A percentile compares a stretch with the other conserved stretches of the same genome.
Evolutionary conservation across 2,329 filamentous ascomycete genomes (phyloP).

Genomic region (Cladophialophora psammophila): DNA sequence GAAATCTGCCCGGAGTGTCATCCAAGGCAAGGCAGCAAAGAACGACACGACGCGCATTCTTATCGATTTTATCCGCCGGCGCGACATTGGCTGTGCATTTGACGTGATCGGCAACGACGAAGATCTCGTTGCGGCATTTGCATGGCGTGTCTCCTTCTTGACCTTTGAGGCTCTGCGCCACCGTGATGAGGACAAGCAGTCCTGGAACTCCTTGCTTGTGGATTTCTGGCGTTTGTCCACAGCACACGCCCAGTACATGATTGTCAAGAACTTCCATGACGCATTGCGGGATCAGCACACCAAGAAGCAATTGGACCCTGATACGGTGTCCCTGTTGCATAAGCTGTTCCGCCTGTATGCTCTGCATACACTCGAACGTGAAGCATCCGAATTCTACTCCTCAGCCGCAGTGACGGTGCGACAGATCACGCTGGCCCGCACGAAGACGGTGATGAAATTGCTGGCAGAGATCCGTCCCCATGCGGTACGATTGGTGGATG

Average conservation of each 20-base stretch:
- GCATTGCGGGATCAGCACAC: slow-evolving; percentile 65
- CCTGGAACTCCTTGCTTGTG: slow-evolving; percentile 79
- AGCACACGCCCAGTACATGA: slow-evolving; percentile 77
- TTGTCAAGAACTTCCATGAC: slow-evolving; percentile 81
- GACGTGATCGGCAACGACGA: slow-evolving; percentile 74
- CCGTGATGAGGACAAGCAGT: slow-evolving; percentile 75
- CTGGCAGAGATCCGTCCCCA: slow-evolving; percentile 76
- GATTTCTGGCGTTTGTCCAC: slow-evolving; percentile 80
- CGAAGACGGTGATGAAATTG: slow-evolving; percentile 72
- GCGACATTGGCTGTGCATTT: slow-evolving; percentile 75
- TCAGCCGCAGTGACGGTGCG: slow-evolving; percentile 72
- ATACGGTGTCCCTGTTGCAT: slow-evolving; percentile 66
- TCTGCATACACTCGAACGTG: slow-evolving; percentile 71
- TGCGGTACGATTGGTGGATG: slow-evolving; percentile 73
- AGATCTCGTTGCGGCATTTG: slow-evolving; percentile 76
- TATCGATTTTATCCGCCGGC: slow-evolving; percentile 67
- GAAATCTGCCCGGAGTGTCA: slow-evolving; percentile 74
- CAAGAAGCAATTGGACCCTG: slow-evolving; percentile 62
- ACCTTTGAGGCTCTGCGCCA: slow-evolving; percentile 79
- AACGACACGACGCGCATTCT: slow-evolving; percentile 76
- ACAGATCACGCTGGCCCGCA: slow-evolving; percentile 74
- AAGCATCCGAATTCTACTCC: slow-evolving; percentile 76
- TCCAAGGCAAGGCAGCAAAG: slow-evolving; percentile 68
- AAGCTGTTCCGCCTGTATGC: slow-evolving; percentile 72
- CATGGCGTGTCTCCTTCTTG: slow-evolving; percentile 75